Conservation (phyloP, 768 basidiomycete species). For the Mycena indigotica region DNA sequence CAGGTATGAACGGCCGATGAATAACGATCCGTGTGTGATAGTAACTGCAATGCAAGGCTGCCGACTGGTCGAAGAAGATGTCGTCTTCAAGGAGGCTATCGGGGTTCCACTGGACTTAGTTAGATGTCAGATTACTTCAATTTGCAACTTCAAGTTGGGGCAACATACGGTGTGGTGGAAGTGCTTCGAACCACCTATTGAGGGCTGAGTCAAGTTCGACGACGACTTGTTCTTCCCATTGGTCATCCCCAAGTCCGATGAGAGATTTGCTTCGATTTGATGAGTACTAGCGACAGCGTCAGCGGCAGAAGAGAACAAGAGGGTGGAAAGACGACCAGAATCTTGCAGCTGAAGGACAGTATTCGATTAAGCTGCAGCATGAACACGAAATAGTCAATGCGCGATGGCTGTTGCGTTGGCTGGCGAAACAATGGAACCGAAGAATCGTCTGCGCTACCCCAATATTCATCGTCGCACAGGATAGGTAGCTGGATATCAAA, state of each 20-base stretch:
- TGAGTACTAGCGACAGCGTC: conserved; percentile 5
- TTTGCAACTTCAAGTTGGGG: neutral
- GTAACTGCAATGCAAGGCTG: conserved; percentile 45
- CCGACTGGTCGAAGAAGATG: conserved; percentile 35
- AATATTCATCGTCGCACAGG: neutral
- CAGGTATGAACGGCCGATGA: conserved; percentile 65
- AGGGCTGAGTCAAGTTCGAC: conserved; percentile 39
- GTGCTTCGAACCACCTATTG: conserved; percentile 52
- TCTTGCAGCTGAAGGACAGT: conserved; percentile 7
- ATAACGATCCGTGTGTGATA: conserved; percentile 54
- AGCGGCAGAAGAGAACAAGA: neutral
- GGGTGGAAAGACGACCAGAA: neutral
- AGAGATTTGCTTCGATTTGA: conserved; percentile 5
- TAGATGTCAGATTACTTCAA: no score
- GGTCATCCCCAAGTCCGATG: conserved; percentile 4
- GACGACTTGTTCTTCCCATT: conserved; percentile 14
- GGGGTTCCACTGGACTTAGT: conserved; percentile 49
- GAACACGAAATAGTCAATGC: conserved; percentile 38
- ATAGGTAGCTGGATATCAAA: neutral
- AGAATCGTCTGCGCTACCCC: neutral
- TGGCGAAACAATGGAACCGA: conserved; percentile 8
- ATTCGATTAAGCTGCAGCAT: conserved; percentile 17
- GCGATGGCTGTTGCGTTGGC: conserved; percentile 11
- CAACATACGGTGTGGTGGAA: conserved; percentile 47
- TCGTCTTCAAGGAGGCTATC: conserved; percentile 32